Base-by-base conservation (phyloP, 2,329 filamentous ascomycete genomes). In the Penicillium italicum region DNA sequence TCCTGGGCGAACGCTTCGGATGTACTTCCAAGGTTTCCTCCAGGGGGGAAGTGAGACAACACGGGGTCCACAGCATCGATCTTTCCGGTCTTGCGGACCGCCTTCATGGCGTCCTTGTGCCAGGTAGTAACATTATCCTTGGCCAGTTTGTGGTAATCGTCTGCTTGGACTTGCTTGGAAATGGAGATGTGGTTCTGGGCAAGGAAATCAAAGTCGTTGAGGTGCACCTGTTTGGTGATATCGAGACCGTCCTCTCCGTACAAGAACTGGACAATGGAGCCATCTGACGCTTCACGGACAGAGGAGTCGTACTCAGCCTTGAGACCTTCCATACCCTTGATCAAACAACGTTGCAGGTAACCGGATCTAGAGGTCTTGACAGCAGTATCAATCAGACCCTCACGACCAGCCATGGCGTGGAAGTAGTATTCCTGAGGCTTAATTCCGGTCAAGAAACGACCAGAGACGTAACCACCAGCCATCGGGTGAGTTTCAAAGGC, bases 381-480 rank as follows among this genome's bases (percentile, higher is more conserved):
- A 61, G 94, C 94, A 20, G 94, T 99, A 82, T 99, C 94, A 70
- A 99, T 99, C 62, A 99, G 80, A 80, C 94, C 94, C 81, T 99
- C 95, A 77, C 94, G 86, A 66, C 95, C 95, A 69, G 93, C 94
- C 95, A 99, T 99, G 74, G 95, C 91, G 83, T 99, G 94, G 80
- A 99, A 99, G 74, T 93, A 99, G 74, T 97, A 99, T 72, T 99
- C 95, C 69, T 99, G 94, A 5, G 94, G 94, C 52, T 93, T 86
- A 59, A 99, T 94, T 57, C 94, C 94, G 24, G 95, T 99, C 80
- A 99, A 88, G 83, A 99, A 99, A 72, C 94, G 91, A 69, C 95
- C 91, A 47, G 90, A 89, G 62, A 99, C 90, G 75, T 96, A 99
- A 18, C 94, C 94, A 67, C 92, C 92, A 49, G 94, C 94, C 64